Evolutionary conservation across 139 green algal species (phyloP).

Genomic region (Choricystis sp.): DNA sequence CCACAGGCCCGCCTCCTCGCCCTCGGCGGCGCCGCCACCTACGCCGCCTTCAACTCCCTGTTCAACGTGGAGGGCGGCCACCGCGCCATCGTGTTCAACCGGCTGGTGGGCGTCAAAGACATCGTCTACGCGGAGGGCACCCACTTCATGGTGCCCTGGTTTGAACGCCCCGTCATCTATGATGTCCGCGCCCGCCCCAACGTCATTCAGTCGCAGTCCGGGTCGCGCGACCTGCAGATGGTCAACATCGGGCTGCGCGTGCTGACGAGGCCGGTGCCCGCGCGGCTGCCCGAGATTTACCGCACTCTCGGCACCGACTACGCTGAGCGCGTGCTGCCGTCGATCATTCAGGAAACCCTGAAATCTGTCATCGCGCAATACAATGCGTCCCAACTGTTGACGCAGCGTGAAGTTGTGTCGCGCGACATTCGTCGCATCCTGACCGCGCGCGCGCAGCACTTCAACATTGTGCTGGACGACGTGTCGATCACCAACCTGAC

Average conservation of each 20-base stretch:
- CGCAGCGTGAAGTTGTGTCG: constrained; percentile 84
- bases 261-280: constrained; percentile 74
- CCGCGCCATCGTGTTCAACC: constrained; percentile 95
- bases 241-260: constrained; percentile 96
- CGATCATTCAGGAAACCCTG: constrained; percentile 75
- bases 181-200: constrained; percentile 89
- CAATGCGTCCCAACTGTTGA: constrained; percentile 95
- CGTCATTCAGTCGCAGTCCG: constrained; percentile 77
- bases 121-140: constrained; percentile 88
- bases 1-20: constrained; percentile 10
- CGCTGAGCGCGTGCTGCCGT: constrained; percentile 89
- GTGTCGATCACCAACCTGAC: constrained; percentile 98
- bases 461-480: constrained; percentile 96
- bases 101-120: constrained; percentile 85
- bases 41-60: constrained; percentile 59
- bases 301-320: constrained; percentile 81
- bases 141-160: constrained; percentile 95
- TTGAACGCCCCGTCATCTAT: constrained; percentile 93
- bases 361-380: constrained; percentile 89
- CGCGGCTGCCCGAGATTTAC: constrained; percentile 84
- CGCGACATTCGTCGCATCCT: constrained; percentile 86
- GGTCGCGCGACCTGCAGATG: constrained; percentile 94
- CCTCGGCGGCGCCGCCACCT: constrained; percentile 37
- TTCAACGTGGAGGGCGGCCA: constrained; percentile 92
- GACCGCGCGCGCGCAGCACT: constrained; percentile 68